Conservation (phyloP, 129 eudicot species). For the Pittosporum tobira region DNA sequence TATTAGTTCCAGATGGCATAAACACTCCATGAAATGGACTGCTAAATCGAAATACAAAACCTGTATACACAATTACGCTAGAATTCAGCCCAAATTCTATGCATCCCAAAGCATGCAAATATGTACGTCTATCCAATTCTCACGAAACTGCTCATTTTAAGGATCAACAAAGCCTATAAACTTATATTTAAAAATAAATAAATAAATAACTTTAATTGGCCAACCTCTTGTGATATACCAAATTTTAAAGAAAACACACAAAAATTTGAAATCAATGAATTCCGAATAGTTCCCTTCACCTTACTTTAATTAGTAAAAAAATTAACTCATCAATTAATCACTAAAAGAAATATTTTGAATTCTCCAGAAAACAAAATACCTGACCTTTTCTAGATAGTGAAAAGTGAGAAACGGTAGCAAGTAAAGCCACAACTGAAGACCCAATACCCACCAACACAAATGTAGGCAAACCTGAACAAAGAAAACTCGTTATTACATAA, state of each 20-base stretch:
- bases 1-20: slow-evolving; percentile 9
- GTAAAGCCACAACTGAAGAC: slow-evolving; percentile 54
- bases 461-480: slow-evolving; percentile 46
- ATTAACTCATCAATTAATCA: neutral
- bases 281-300: too few species aligned
- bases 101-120: slow-evolving; percentile 3
- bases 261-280: neutral
- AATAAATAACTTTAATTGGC: neutral
- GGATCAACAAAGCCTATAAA: neutral
- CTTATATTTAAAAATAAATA: too few species aligned
- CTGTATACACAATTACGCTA: slow-evolving; percentile 25
- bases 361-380: neutral
- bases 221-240: too few species aligned
- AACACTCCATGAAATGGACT: slow-evolving; percentile 26
- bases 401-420: slow-evolving; percentile 44
- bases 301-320: too few species aligned
- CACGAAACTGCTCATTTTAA: neutral
- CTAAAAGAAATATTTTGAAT: neutral
- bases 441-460: slow-evolving; percentile 54
- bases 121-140: neutral
- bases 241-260: too few species aligned
- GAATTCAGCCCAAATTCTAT: neutral
- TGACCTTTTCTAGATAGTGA: slow-evolving; percentile 48
- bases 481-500: neutral
- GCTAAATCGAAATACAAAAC: slow-evolving; percentile 33